These are phyloP conservation scores for Amylocystis lapponica DNA, from an alignment of 768 basidiomycete species.

Conservation along the genomic window DNA sequence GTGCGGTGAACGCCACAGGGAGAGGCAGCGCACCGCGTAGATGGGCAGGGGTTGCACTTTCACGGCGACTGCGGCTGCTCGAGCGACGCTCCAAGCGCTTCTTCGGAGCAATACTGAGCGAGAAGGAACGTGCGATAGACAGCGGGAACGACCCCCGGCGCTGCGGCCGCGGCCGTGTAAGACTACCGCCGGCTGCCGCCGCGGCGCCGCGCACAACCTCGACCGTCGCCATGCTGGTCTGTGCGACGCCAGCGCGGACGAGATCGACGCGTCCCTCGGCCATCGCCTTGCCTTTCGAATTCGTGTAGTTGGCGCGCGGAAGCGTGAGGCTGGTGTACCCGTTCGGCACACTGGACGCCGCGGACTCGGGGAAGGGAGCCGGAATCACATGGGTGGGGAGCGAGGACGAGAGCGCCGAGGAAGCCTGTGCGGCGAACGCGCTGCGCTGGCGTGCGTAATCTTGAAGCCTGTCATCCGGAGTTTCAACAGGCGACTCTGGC, in stretches of 20 bases:
- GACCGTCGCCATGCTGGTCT: conserved; percentile 85
- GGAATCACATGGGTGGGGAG: conserved; percentile 25
- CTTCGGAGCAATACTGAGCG: conserved; percentile 10
- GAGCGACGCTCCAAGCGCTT: conserved; percentile 4
- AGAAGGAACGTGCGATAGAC: conserved; percentile 16
- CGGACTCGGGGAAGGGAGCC: conserved; percentile 22
- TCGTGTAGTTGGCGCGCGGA: conserved; percentile 39
- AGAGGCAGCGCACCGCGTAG: conserved; percentile 18
- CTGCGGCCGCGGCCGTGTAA: conserved; percentile 6
- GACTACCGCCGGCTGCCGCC: conserved; percentile 3
- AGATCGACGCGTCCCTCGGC: conserved; percentile 60
- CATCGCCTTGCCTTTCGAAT: conserved; percentile 29
- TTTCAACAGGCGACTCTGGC: conserved; percentile 9
- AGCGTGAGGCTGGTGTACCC: conserved; percentile 40
- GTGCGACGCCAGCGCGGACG: conserved; percentile 70
- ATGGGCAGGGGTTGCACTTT: conserved; percentile 20
- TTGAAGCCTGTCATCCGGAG: conserved; percentile 18
- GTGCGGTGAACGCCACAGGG: conserved; percentile 27
- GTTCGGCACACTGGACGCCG: conserved; percentile 8
- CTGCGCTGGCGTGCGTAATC: conserved; percentile 18
- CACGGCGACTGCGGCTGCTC: conserved; percentile 2
- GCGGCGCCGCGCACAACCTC: conserved; percentile 60
- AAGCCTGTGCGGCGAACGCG: conserved; percentile 7
- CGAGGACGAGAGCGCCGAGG: background rate
- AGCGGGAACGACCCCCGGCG: conserved; percentile 14